Conservation (phyloP, 1,284 basidiomycete species). For the Moesziomyces antarcticus region DNA sequence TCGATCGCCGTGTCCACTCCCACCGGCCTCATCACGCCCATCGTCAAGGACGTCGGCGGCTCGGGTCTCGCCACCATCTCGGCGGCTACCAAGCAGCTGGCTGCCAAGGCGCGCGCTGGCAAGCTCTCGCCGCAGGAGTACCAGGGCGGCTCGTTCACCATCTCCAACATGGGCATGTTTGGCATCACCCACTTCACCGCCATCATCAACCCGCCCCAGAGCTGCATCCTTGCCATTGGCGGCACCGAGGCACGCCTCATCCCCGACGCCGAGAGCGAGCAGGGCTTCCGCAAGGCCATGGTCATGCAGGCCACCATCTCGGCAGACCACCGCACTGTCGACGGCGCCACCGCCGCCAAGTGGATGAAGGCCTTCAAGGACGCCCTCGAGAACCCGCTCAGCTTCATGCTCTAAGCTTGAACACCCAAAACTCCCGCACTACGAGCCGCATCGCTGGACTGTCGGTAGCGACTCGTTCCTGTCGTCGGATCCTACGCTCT, state of each 20-base stretch:
- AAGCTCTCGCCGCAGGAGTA: conserved; percentile 96
- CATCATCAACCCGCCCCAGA: conserved; percentile 99
- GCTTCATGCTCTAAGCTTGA: conserved; percentile 57
- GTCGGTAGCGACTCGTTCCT: too few species aligned
- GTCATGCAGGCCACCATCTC: conserved; percentile 97
- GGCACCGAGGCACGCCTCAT: conserved; percentile 87
- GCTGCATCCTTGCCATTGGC: conserved; percentile 96
- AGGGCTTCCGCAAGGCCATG: conserved; percentile 75
- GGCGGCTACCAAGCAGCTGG: conserved; percentile 88
- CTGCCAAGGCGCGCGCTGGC: conserved; percentile 93
- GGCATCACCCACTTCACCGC: conserved; percentile 92
- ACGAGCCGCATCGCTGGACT: too few species aligned
- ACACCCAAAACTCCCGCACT: background rate
- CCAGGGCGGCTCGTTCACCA: conserved; percentile 97
- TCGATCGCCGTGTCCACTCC: conserved; percentile 97
- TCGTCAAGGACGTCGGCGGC: conserved; percentile 89
- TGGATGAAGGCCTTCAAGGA: conserved; percentile 89
- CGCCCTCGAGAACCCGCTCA: conserved; percentile 93
- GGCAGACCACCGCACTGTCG: conserved; percentile 84
- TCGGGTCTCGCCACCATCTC: conserved; percentile 95
- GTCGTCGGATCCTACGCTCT: background rate
- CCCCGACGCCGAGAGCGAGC: conserved; percentile 82
- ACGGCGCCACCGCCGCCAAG: conserved; percentile 72
- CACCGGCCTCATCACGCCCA: conserved; percentile 95
- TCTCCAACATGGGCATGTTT: conserved; percentile 99